Evolutionary conservation across 495 filamentous ascomycete species (phyloP).

Genomic region (Thermothielavioides terrestris): DNA sequence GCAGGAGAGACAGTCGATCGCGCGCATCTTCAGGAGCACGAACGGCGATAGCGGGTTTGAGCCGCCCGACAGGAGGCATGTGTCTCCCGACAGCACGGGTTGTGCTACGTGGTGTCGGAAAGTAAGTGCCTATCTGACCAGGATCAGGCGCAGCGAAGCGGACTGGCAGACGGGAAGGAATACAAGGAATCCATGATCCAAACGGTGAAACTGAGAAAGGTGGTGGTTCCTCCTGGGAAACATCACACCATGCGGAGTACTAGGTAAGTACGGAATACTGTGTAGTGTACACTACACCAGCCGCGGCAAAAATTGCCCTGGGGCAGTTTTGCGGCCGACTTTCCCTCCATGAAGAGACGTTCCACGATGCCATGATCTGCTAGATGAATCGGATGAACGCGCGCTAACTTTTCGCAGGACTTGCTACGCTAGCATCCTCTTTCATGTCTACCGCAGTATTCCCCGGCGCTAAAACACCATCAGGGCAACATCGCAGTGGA

Average conservation of each 20-base stretch:
- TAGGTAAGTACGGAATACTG: too few species aligned
- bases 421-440: too few species aligned
- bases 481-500: neutral
- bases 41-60: too few species aligned
- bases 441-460: neutral
- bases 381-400: neutral
- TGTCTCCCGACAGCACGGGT: neutral
- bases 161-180: neutral
- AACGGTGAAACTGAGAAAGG: neutral
- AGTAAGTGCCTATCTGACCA: neutral
- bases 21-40: too few species aligned
- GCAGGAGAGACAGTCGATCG: neutral
- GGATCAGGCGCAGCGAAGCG: neutral
- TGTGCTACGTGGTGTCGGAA: neutral
- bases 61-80: slow-evolving; percentile 1
- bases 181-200: neutral
- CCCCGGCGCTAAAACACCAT: neutral
- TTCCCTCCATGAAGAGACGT: neutral
- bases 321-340: too few species aligned
- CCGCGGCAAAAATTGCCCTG: too few species aligned
- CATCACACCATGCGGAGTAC: neutral
- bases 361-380: neutral
- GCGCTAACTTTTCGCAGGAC: neutral
- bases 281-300: too few species aligned
- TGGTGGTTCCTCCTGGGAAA: neutral